Evolutionary conservation across 768 basidiomycete genomes (phyloP).

Genomic region (Rhodocollybia butyracea): DNA sequence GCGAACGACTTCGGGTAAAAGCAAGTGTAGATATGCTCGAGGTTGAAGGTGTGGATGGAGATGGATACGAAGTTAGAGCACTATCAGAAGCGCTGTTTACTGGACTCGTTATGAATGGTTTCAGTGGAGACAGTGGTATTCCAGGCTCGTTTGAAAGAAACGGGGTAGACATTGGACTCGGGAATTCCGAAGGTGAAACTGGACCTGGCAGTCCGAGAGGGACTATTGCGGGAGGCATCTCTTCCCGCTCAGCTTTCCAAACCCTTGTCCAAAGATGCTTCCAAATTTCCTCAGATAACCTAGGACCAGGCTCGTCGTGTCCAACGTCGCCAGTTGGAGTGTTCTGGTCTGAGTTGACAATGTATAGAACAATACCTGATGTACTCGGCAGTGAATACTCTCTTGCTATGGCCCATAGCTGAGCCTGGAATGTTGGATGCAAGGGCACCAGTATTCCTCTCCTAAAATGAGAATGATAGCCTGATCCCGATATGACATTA

Average conservation of each 20-base stretch:
- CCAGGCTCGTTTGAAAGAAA: constrained; percentile 24
- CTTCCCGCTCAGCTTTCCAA: constrained; percentile 53
- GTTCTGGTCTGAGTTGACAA: constrained; percentile 37
- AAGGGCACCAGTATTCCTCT: constrained; percentile 88
- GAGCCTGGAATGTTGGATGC: constrained; percentile 77
- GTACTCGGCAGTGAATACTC: constrained; percentile 93
- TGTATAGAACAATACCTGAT: constrained; percentile 77
- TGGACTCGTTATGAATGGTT: constrained; percentile 47
- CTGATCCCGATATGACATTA: constrained; percentile 57
- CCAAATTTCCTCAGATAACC: constrained; percentile 88
- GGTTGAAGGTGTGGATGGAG: constrained; percentile 45
- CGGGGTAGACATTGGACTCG: not conserved
- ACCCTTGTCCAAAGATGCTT: constrained; percentile 80
- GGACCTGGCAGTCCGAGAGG: constrained; percentile 1
- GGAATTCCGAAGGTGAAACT: not conserved
- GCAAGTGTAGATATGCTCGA: constrained; percentile 48
- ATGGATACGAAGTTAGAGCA: constrained; percentile 21
- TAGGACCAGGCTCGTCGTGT: constrained; percentile 66
- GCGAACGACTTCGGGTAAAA: constrained; percentile 28
- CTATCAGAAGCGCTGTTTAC: constrained; percentile 32
- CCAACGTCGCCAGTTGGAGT: constrained; percentile 19
- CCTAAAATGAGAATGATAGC: constrained; percentile 76
- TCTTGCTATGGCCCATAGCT: constrained; percentile 83
- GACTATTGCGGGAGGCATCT: constrained; percentile 29
- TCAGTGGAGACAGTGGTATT: constrained; percentile 34